phyloP scores from a whole-genome alignment of 2,329 filamentous ascomycete genomes.

The Trichoderma koningiopsis region DNA sequence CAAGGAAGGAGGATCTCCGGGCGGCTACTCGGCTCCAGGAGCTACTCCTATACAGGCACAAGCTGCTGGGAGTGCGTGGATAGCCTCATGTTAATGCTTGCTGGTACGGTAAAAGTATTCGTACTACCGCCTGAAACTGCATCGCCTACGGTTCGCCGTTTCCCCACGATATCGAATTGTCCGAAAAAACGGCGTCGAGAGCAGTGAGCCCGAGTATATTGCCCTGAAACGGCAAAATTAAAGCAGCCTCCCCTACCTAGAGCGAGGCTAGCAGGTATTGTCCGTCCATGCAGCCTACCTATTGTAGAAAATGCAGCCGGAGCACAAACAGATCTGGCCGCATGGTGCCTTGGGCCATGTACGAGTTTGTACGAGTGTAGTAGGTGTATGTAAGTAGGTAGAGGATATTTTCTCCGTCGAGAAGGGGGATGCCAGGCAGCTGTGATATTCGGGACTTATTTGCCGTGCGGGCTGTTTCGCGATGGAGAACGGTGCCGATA shows the following conservation, averaged over 20 bases:
- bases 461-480: conserved; percentile 19
- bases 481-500: conserved; percentile 20
- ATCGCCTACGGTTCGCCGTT: neutral
- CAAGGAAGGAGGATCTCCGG: conserved; percentile 17
- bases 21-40: conserved; percentile 18
- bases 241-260: conserved; percentile 6
- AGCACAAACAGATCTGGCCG: neutral
- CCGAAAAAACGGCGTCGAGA: neutral
- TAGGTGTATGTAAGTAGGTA: neutral
- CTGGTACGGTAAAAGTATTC: neutral
- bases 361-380: neutral
- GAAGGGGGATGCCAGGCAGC: neutral
- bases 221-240: conserved; percentile 7
- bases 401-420: neutral
- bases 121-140: neutral
- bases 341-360: neutral
- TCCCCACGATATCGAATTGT: conserved; percentile 13
- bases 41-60: conserved; percentile 1
- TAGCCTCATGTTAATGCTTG: neutral
- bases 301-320: conserved; percentile 2
- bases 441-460: conserved; percentile 17
- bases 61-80: neutral
- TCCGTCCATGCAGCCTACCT: neutral
- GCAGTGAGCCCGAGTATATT: neutral
- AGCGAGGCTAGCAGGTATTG: neutral